These are phyloP conservation scores for Mucor piriformis DNA, from an alignment of 371 early-diverging fungal species.

Conservation along the genomic window DNA sequence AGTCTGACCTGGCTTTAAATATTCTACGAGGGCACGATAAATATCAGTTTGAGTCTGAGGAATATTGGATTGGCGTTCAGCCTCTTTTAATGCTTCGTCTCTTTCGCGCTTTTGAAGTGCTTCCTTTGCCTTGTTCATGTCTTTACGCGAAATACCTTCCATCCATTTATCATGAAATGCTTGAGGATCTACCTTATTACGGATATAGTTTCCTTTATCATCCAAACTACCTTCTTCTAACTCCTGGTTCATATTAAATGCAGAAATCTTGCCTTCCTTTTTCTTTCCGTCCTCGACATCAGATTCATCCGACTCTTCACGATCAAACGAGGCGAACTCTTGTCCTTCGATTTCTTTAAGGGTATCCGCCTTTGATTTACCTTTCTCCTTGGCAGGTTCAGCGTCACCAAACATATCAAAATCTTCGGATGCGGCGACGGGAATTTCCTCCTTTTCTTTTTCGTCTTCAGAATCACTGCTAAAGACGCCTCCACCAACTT, in stretches of 20 bases:
- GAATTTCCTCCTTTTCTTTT: constrained; percentile 14
- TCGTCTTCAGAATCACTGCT: constrained; percentile 50
- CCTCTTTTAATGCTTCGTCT: constrained; percentile 54
- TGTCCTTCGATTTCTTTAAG: constrained; percentile 58
- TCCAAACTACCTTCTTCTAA: constrained; percentile 89
- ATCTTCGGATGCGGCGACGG: constrained; percentile 37
- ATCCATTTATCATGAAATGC: constrained; percentile 90
- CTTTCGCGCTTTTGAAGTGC: constrained; percentile 69
- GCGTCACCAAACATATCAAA: constrained; percentile 68
- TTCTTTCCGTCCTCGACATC: constrained; percentile 54
- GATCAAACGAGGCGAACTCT: constrained; percentile 46
- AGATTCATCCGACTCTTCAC: constrained; percentile 42
- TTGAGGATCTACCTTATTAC: constrained; percentile 79
- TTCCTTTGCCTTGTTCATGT: constrained; percentile 75
- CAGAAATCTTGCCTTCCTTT: constrained; percentile 67
- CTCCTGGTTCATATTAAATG: constrained; percentile 90
- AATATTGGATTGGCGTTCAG: constrained; percentile 47
- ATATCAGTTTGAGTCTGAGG: constrained; percentile 57
- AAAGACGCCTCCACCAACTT: constrained; percentile 53
- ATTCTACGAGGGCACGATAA: constrained; percentile 62
- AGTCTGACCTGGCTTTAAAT: constrained; percentile 73
- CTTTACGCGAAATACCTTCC: constrained; percentile 71
- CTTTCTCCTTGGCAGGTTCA: constrained; percentile 19
- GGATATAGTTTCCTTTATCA: constrained; percentile 80
- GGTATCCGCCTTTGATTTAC: constrained; percentile 26